phyloP scores from a whole-genome alignment of 352 stramenopile genomes.

The Phytophthora sp. region DNA sequence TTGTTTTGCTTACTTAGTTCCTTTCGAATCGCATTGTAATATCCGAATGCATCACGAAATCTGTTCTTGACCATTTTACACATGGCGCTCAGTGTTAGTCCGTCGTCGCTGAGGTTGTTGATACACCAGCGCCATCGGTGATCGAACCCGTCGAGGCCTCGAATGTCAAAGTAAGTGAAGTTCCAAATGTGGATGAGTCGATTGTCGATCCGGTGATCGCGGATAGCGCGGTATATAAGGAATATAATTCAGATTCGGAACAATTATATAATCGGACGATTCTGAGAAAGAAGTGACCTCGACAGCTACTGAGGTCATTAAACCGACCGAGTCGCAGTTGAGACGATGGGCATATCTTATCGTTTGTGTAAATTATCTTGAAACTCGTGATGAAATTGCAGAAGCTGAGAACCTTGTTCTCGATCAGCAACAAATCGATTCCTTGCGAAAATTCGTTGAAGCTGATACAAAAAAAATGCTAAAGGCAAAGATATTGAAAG shows the following conservation, averaged over 20 bases:
- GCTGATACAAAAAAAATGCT: no score
- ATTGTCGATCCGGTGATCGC: slow-evolving; percentile 29
- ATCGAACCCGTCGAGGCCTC: slow-evolving; percentile 28
- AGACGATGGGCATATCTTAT: no score
- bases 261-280: no score
- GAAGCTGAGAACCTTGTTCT: no score
- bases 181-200: slow-evolving; percentile 33
- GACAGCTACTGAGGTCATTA: no score
- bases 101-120: slow-evolving; percentile 21
- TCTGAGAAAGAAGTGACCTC: no score
- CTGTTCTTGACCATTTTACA: slow-evolving; percentile 5
- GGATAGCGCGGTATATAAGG: slow-evolving; percentile 28
- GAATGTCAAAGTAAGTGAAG: slow-evolving; percentile 31
- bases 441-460: no score
- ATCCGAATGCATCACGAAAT: background rate
- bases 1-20: slow-evolving; percentile 5
- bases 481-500: no score
- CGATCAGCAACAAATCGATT: no score
- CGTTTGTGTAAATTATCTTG: no score
- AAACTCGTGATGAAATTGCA: no score
- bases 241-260: slow-evolving; percentile 33
- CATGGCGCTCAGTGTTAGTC: background rate
- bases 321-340: no score
- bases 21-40: slow-evolving; percentile 2
- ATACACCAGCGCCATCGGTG: slow-evolving; percentile 33